phyloP scores from a whole-genome alignment of 2,329 filamentous ascomycete genomes.

The Fusarium sp. region DNA sequence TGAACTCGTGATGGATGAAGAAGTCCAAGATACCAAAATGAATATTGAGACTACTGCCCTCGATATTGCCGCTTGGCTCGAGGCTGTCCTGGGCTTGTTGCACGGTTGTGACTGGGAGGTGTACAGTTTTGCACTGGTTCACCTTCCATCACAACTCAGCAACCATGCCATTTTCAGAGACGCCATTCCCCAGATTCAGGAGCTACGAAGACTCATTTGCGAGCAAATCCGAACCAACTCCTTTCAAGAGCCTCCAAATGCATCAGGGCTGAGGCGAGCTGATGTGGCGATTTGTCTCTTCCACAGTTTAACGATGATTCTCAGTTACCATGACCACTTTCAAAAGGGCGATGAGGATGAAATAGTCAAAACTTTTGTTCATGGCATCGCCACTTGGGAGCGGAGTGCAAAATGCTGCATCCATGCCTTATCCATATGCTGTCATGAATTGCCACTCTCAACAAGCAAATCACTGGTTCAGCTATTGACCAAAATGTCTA shows the following conservation, averaged over 20 bases:
- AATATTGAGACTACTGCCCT: slow-evolving; percentile 58
- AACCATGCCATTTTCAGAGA: slow-evolving; percentile 87
- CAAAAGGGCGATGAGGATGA: slow-evolving; percentile 88
- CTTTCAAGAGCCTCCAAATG: slow-evolving; percentile 82
- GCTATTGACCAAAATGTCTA: slow-evolving; percentile 91
- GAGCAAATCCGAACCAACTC: slow-evolving; percentile 81
- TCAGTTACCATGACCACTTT: slow-evolving; percentile 90
- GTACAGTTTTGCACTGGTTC: slow-evolving; percentile 88
- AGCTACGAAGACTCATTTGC: slow-evolving; percentile 79
- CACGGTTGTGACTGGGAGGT: slow-evolving; percentile 87
- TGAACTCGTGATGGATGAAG: slow-evolving; percentile 3
- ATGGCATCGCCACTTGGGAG: slow-evolving; percentile 85
- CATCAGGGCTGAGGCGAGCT: slow-evolving; percentile 83
- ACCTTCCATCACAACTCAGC: slow-evolving; percentile 85
- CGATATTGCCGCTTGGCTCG: slow-evolving; percentile 76
- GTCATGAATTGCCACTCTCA: slow-evolving; percentile 89
- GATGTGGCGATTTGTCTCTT: slow-evolving; percentile 92
- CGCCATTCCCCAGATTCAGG: slow-evolving; percentile 77
- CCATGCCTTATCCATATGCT: slow-evolving; percentile 93
- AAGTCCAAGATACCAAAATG: slow-evolving; percentile 22
- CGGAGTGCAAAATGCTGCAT: slow-evolving; percentile 92
- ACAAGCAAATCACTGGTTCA: slow-evolving; percentile 86
- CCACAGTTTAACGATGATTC: slow-evolving; percentile 84
- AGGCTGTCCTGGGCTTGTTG: slow-evolving; percentile 77
- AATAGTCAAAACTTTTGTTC: slow-evolving; percentile 84